Evolutionary conservation across 2,329 filamentous ascomycete genomes (phyloP).

Genomic region (Fusarium avenaceum): DNA sequence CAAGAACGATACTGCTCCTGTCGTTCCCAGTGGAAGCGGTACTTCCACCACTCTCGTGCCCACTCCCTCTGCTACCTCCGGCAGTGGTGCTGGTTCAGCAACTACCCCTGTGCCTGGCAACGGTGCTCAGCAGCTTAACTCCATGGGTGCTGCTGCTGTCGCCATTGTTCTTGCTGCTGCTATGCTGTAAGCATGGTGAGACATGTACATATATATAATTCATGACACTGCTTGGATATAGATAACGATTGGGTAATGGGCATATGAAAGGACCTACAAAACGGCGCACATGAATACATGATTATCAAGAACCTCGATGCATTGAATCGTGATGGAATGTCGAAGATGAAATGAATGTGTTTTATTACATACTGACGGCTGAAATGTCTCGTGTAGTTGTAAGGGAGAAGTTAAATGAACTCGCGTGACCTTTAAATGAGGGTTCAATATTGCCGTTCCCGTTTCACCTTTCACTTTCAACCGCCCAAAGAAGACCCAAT

Average conservation of each 20-base stretch:
- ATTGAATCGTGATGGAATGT: background rate
- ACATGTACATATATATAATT: background rate
- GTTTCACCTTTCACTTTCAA: no score
- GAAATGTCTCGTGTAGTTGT: background rate
- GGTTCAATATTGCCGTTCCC: background rate
- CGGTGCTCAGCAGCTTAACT: conserved; percentile 48
- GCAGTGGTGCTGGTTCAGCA: conserved; percentile 27
- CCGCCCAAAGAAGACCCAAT: no score
- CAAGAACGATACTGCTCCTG: conserved; percentile 44
- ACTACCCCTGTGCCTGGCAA: conserved; percentile 30
- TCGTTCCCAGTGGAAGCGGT: conserved; percentile 6
- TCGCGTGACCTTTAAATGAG: background rate
- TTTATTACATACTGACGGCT: background rate
- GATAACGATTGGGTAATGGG: conserved; percentile 20
- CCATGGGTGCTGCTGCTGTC: conserved; percentile 51
- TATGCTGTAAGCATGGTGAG: conserved; percentile 45
- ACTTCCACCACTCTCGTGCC: conserved; percentile 33
- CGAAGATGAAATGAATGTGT: background rate
- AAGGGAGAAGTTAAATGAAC: background rate
- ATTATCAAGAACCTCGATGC: background rate
- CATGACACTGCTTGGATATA: conserved; percentile 4
- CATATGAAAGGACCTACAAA: background rate
- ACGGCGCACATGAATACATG: conserved; percentile 9
- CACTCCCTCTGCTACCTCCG: conserved; percentile 45
- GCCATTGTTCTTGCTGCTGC: conserved; percentile 51